A percentile compares a stretch with the other conserved stretches of the same genome.
These are phyloP conservation scores for Chrysanthemum lavandulifolium DNA, from an alignment of 129 eudicot genomes.

Conservation along the genomic window DNA sequence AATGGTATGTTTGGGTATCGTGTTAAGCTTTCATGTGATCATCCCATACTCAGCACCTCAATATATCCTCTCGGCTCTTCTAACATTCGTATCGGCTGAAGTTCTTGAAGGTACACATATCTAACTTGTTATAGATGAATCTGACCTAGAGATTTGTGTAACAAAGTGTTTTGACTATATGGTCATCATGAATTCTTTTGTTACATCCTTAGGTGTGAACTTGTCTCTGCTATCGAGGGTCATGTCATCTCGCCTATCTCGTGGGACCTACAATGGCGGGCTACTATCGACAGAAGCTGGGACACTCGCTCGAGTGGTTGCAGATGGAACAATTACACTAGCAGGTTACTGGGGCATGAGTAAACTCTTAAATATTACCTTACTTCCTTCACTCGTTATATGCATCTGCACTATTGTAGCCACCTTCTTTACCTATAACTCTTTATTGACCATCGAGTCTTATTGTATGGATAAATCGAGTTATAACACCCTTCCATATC, in stretches of 20 bases:
- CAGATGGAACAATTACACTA: constrained; percentile 65
- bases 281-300: constrained; percentile 82
- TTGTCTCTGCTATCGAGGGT: constrained; percentile 72
- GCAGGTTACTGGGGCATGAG: constrained; percentile 74
- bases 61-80: constrained; percentile 52
- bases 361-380: constrained; percentile 56
- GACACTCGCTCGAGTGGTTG: constrained; percentile 76
- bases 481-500: not conserved
- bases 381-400: constrained; percentile 59
- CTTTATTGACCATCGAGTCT: constrained; percentile 36
- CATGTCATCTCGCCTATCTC: constrained; percentile 71
- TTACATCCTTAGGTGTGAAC: constrained; percentile 54
- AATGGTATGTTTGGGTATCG: constrained; percentile 57
- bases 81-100: constrained; percentile 67
- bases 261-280: constrained; percentile 79
- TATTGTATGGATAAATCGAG: not conserved
- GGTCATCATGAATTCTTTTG: constrained; percentile 1
- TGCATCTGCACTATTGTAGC: constrained; percentile 60
- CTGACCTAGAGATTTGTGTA: no score
- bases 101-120: constrained; percentile 56
- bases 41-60: constrained; percentile 55
- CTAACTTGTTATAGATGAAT: not conserved
- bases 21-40: constrained; percentile 51
- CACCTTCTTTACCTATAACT: constrained; percentile 64
- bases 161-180: not conserved